Conservation (phyloP, 2,329 filamentous ascomycete genomes). For the Nemania sp. region DNA sequence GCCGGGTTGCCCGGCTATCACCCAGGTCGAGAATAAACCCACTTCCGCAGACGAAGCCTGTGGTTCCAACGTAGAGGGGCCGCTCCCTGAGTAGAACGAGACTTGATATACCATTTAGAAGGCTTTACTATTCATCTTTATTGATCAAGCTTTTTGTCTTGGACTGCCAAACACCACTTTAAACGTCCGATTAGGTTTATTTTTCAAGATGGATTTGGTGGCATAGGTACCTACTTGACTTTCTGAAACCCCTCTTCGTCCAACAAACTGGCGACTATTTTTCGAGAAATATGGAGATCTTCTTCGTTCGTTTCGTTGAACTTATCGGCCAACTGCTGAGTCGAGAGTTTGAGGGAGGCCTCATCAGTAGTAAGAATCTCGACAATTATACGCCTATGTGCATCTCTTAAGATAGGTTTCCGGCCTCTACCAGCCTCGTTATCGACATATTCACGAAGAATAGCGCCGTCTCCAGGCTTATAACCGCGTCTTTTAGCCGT, state of each 20-base stretch:
- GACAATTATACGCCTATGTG: not conserved
- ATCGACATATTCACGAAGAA: conserved; percentile 6
- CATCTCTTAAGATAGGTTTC: not conserved
- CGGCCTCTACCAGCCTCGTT: conserved; percentile 3
- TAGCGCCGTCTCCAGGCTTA: conserved; percentile 2
- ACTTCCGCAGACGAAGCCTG: conserved; percentile 51
- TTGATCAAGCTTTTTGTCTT: too few relatives aligned
- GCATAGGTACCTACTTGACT: too few relatives aligned
- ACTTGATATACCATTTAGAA: too few relatives aligned
- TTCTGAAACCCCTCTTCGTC: too few relatives aligned
- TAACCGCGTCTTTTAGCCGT: conserved; percentile 19
- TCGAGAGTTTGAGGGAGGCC: not conserved
- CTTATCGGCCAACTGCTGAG: conserved; percentile 1
- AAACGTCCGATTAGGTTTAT: too few relatives aligned
- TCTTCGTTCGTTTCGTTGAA: not conserved
- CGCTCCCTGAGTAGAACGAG: conserved; percentile 30
- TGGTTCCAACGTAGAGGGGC: conserved; percentile 46
- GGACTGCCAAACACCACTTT: too few relatives aligned
- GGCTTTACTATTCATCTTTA: too few relatives aligned
- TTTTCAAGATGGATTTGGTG: too few relatives aligned
- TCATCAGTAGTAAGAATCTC: not conserved
- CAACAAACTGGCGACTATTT: too few relatives aligned
- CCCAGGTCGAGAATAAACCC: conserved; percentile 54
- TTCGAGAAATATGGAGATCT: too few relatives aligned
- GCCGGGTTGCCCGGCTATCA: conserved; percentile 8